Evolutionary conservation across 257 asterid genomes (phyloP).

Genomic region (Solanum corneliomulleri): DNA sequence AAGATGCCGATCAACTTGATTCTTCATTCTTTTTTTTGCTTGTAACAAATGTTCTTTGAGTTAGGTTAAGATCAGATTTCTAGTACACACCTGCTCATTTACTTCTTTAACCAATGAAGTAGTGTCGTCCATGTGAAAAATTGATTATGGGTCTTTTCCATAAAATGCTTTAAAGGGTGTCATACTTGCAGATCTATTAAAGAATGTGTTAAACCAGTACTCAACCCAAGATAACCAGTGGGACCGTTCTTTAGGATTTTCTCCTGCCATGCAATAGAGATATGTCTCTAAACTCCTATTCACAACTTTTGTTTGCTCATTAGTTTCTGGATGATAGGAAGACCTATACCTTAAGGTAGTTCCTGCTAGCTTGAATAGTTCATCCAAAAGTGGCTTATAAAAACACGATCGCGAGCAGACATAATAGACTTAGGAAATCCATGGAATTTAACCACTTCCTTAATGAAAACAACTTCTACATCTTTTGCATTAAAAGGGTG

Average conservation of each 20-base stretch:
- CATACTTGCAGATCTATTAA: background rate
- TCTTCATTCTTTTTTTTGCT: no score
- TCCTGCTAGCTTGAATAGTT: background rate
- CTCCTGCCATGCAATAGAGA: no score
- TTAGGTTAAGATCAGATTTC: background rate
- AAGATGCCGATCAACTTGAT: background rate
- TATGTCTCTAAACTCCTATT: background rate
- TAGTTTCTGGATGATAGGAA: background rate
- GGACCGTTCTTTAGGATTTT: no score
- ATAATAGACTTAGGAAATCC: background rate
- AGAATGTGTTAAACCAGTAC: background rate
- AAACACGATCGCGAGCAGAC: background rate
- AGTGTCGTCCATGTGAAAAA: no score
- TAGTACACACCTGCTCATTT: background rate
- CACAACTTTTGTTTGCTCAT: background rate
- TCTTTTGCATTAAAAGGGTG: background rate
- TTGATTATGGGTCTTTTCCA: no score
- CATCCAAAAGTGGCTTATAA: background rate
- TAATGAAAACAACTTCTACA: background rate
- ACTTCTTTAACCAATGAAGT: background rate
- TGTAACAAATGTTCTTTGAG: no score
- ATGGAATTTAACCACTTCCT: background rate
- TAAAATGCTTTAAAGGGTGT: background rate
- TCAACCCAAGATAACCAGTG: background rate
- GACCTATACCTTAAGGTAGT: background rate